These are phyloP conservation scores for Collybia sordida DNA, from an alignment of 768 basidiomycete species.

Conservation along the genomic window DNA sequence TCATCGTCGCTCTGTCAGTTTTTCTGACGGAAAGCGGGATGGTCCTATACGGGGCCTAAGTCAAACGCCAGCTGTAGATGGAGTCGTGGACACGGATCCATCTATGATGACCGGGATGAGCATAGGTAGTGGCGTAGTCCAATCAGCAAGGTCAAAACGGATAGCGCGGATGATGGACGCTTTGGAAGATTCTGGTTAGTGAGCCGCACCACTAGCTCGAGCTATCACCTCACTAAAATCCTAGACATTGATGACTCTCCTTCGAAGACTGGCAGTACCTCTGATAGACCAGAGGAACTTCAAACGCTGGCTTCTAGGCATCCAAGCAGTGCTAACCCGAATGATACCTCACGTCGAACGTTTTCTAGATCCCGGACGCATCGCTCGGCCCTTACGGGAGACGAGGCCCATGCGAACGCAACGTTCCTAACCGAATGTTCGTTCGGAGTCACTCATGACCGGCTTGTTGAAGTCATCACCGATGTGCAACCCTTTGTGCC, in stretches of 20 bases:
- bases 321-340: slow-evolving; percentile 28
- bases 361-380: slow-evolving; percentile 46
- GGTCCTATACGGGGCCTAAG: slow-evolving; percentile 77
- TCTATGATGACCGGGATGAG: slow-evolving; percentile 11
- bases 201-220: not conserved
- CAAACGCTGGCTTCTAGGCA: slow-evolving; percentile 44
- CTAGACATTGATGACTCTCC: slow-evolving; percentile 51
- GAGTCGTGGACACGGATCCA: slow-evolving; percentile 19
- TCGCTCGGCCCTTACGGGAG: slow-evolving; percentile 29
- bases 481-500: slow-evolving; percentile 95
- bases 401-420: slow-evolving; percentile 34
- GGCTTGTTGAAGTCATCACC: slow-evolving; percentile 88
- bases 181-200: slow-evolving; percentile 67
- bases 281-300: slow-evolving; percentile 46
- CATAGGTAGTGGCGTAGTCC: slow-evolving; percentile 34
- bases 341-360: slow-evolving; percentile 34
- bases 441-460: slow-evolving; percentile 91
- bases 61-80: slow-evolving; percentile 37
- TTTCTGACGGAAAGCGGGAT: slow-evolving; percentile 90
- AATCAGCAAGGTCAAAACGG: slow-evolving; percentile 73
- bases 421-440: slow-evolving; percentile 93
- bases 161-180: slow-evolving; percentile 80
- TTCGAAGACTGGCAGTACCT: slow-evolving; percentile 44
- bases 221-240: slow-evolving; percentile 1
- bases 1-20: slow-evolving; percentile 88